phyloP scores from a whole-genome alignment of 148 eudicot genomes.

The Cornus kousa region DNA sequence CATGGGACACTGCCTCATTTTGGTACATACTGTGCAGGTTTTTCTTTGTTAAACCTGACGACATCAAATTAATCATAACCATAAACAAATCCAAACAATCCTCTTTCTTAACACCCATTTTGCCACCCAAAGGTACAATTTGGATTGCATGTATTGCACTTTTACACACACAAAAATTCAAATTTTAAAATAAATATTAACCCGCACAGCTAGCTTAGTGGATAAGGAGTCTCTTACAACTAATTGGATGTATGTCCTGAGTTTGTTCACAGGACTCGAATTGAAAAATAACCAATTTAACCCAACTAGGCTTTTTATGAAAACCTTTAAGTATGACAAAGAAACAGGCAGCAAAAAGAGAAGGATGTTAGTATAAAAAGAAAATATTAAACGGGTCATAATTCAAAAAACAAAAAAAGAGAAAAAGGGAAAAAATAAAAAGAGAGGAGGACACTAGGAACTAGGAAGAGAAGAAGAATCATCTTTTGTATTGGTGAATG shows the following conservation, averaged over 20 bases:
- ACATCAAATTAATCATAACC: conserved; percentile 26
- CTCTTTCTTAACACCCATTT: conserved; percentile 8
- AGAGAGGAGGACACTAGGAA: conserved; percentile 18
- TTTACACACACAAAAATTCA: no score
- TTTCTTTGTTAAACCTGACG: conserved; percentile 14
- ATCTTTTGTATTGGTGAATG: conserved; percentile 42
- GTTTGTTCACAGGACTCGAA: no score
- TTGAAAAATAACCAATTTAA: neutral
- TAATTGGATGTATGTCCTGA: no score
- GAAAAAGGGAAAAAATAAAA: neutral
- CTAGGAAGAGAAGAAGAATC: conserved; percentile 34
- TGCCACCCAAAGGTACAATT: neutral
- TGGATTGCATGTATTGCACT: neutral
- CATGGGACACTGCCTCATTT: conserved; percentile 24
- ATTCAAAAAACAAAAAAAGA: no score
- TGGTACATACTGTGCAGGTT: conserved; percentile 3
- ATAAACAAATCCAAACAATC: conserved; percentile 19
- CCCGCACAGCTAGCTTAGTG: no score
- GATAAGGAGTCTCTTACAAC: no score
- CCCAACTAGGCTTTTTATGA: neutral
- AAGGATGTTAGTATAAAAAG: neutral
- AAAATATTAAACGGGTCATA: neutral
- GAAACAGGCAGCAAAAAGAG: neutral
- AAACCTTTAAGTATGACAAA: neutral
- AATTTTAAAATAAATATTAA: no score